Conservation (phyloP, 148 eudicot species). For the Mesembryanthemum crystallinum region DNA sequence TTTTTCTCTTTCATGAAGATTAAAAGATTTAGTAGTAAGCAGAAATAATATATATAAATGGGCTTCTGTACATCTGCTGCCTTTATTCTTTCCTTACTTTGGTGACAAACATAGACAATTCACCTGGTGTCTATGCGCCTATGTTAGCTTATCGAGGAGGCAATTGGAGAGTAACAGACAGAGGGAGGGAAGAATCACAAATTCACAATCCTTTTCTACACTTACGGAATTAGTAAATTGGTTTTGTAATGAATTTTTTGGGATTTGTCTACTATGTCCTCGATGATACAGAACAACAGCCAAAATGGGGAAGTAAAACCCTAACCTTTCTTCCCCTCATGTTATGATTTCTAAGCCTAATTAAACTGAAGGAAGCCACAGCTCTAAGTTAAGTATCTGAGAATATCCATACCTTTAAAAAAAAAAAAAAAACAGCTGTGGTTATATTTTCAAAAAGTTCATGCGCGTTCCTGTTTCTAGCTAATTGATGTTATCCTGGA, state of each 20-base stretch:
- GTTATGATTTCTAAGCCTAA: too few relatives aligned
- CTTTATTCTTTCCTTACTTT: conserved; percentile 6
- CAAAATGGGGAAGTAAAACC: neutral
- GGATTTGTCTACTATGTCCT: neutral
- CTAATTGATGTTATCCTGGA: neutral
- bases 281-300: neutral
- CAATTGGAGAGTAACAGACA: neutral
- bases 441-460: neutral
- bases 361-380: too few relatives aligned
- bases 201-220: neutral
- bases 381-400: too few relatives aligned
- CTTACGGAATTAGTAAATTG: neutral
- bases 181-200: neutral
- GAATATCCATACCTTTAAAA: too few relatives aligned
- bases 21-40: too few relatives aligned
- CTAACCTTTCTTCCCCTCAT: too few relatives aligned
- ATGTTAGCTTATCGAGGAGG: neutral
- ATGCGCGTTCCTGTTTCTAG: neutral
- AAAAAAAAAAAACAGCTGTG: neutral
- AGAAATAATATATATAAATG: too few relatives aligned
- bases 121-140: neutral
- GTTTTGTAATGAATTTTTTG: neutral
- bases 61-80: neutral
- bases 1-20: neutral
- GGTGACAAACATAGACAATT: neutral